These are phyloP conservation scores for Drechslerella dactyloides DNA, from an alignment of 2,329 filamentous ascomycete species.

Conservation along the genomic window DNA sequence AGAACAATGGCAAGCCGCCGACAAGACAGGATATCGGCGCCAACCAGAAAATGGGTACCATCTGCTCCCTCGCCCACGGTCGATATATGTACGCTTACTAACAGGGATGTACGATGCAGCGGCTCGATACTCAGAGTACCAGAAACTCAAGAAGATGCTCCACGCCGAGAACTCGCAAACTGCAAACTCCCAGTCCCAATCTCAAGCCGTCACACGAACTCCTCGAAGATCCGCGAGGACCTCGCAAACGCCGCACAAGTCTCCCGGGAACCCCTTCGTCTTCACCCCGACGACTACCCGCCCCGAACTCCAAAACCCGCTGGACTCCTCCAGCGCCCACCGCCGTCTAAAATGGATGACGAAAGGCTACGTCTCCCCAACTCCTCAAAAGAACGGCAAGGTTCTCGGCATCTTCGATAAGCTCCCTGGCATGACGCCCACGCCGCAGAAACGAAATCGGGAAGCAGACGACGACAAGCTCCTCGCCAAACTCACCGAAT, in stretches of 20 bases:
- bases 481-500: conserved; percentile 24
- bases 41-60: conserved; percentile 40
- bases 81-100: neutral
- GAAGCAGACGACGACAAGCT: conserved; percentile 24
- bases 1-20: conserved; percentile 38
- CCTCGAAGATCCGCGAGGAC: conserved; percentile 13
- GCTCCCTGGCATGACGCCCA: conserved; percentile 32
- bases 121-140: conserved; percentile 46
- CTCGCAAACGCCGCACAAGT: conserved; percentile 28
- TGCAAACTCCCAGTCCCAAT: conserved; percentile 7
- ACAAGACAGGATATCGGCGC: conserved; percentile 40
- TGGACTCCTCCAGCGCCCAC: conserved; percentile 30
- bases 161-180: conserved; percentile 19
- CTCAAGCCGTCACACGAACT: conserved; percentile 6
- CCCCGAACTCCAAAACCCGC: conserved; percentile 14
- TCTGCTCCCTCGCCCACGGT: no score
- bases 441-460: conserved; percentile 26
- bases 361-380: conserved; percentile 48
- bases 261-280: conserved; percentile 31
- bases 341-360: conserved; percentile 44
- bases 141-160: conserved; percentile 35
- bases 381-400: conserved; percentile 44
- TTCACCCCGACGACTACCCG: conserved; percentile 36
- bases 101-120: conserved; percentile 9
- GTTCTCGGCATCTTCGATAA: conserved; percentile 42